Conservation (phyloP, 768 basidiomycete species). For the Termitomyces sp. region DNA sequence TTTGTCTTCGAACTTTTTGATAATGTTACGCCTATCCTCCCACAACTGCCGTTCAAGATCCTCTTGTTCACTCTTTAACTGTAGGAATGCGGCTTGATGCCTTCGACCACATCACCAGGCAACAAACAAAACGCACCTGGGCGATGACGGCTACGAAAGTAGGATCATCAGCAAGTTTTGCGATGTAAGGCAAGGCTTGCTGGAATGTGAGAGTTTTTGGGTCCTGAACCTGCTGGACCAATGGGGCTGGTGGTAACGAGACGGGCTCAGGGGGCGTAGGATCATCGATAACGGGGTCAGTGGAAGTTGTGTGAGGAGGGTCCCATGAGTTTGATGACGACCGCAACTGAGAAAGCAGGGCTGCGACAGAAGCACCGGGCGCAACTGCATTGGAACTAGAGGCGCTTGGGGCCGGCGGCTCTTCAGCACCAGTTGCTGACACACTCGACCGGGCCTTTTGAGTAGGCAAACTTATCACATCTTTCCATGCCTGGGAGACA, state of each 20-base stretch:
- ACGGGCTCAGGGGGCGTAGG: conserved; percentile 4
- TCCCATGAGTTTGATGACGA: conserved; percentile 15
- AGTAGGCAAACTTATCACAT: conserved; percentile 20
- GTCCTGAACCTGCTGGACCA: conserved; percentile 27
- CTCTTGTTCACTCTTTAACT: conserved; percentile 74
- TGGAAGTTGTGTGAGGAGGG: background rate
- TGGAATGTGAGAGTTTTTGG: conserved; percentile 54
- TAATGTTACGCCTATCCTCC: conserved; percentile 60
- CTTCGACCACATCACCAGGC: background rate
- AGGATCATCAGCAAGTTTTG: conserved; percentile 51
- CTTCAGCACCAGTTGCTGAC: background rate
- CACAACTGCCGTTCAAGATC: conserved; percentile 63
- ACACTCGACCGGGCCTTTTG: conserved; percentile 6
- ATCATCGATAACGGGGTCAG: background rate
- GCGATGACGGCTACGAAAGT: conserved; percentile 43
- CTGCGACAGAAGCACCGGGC: conserved; percentile 42
- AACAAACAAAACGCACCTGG: conserved; percentile 37
- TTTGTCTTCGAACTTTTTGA: conserved; percentile 64
- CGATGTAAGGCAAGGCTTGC: conserved; percentile 65
- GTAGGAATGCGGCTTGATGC: background rate
- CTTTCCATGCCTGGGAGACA: conserved; percentile 66
- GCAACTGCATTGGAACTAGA: conserved; percentile 6
- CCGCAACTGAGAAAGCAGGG: conserved; percentile 58
- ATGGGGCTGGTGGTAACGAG: background rate
- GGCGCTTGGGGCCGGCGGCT: background rate